phyloP scores from a whole-genome alignment of 2,329 filamentous ascomycete genomes.

The Hypoxylon sp. region DNA sequence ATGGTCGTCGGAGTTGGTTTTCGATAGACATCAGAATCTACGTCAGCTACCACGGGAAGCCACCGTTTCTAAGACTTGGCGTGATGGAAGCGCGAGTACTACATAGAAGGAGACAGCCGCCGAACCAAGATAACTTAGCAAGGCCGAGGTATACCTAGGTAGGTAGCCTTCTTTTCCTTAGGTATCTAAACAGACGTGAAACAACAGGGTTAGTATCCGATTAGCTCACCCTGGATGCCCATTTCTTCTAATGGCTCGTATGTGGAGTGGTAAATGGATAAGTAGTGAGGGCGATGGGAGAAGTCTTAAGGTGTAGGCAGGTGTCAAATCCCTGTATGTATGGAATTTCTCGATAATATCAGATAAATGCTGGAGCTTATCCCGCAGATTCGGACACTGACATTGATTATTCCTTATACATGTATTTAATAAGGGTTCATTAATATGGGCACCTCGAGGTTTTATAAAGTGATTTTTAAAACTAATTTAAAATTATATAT shows the following conservation, averaged over 20 bases:
- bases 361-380: neutral
- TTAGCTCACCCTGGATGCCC: neutral
- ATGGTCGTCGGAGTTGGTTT: neutral
- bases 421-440: too few relatives aligned
- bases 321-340: neutral
- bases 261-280: neutral
- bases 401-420: too few relatives aligned
- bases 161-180: too few relatives aligned
- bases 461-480: too few relatives aligned
- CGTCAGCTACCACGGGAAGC: neutral
- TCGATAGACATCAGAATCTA: neutral
- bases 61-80: neutral
- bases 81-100: neutral
- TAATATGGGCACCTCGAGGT: too few relatives aligned
- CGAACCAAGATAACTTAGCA: neutral
- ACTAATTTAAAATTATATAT: too few relatives aligned
- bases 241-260: neutral
- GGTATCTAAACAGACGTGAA: neutral
- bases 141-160: neutral
- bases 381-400: neutral
- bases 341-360: conserved; percentile 9
- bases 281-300: neutral
- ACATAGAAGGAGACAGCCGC: neutral
- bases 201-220: neutral
- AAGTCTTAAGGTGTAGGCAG: too few relatives aligned